Evolutionary conservation across 2,329 filamentous ascomycete species (phyloP), one percentile per base, ranked within the genome.

Genomic region (Fusarium equiseti): DNA sequence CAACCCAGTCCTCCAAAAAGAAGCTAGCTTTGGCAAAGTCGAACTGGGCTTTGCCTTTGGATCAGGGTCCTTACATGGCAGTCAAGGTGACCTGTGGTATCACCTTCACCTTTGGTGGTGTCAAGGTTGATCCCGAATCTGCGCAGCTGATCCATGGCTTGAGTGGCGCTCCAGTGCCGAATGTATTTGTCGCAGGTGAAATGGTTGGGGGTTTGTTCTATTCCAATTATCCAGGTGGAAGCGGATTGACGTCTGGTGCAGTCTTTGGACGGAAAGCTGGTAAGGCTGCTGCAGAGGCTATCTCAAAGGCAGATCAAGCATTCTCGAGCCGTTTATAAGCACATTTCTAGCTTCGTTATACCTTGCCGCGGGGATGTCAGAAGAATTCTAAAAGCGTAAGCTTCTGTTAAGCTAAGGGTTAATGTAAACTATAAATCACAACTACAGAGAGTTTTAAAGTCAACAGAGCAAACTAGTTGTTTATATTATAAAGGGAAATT

Each of bases 51-150:
- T 6, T 65, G 0, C 62, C 62, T n/a, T n/a, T 65, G 26, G 62
- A 65, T 29, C 16, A 65, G 26, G 52, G 60, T 1, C 62, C 51
- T 5, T 65, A 46, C 18, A 26, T 65, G 4, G 62, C 62, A 2
- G 60, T 65, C 8, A 65, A 59, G 31, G 62, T 65, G 6, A 65
- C 62, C 1, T 65, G 62, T 11, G 62, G 62, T 3, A 55, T 65
- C 12, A 65, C 62, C 0, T 65, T 65, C 3, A 65, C 62, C 0
- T 65, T 65, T 29, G 62, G 62, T 1, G 62, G 62, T 29, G 45
- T 65, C 12, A 65, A 65, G 8, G 11, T 65, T 12, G 60, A 65
- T 13, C 60, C 60, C 1, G 44, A 59, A 11, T 59, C 44, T 22
- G 44, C 60, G 5, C 60, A 65, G 18, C 16, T 65, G 3, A 42